Base-by-base conservation (phyloP, 108 stramenopile genomes). In the Cyclotella cryptica region DNA sequence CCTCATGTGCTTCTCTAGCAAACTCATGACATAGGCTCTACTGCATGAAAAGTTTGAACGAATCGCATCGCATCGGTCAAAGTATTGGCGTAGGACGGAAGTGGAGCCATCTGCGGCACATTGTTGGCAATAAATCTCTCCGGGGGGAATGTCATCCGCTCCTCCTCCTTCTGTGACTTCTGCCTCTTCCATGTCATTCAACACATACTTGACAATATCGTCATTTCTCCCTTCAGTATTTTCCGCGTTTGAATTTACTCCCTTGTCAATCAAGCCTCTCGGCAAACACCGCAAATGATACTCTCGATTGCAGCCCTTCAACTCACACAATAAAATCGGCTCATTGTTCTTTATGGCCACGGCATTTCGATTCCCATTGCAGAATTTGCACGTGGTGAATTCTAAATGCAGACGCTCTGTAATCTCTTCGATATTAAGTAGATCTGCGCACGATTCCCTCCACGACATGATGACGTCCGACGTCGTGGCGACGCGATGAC, bases 271-370 rank as follows among this genome's bases (percentile, higher is more conserved):
- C 17, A 78, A 55, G 3, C 43, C 41, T 22, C 51, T 49, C 26
- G 52, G 69, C 40, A 87, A 84, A 66, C 92, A 93, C 10, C 52
- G 26, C 63, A 90, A 59, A 73, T 93, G 92, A 73, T 86, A 90
- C 66, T 93, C 83, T n/a, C 73, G 47, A 65, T 84, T 80, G 57
- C 83, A 84, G 10, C 83, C 83, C 66, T 68, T 82, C 55, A 65
- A 63, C n/a, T 84, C 83, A 53, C 83, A 84, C 43, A 84, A 43
- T 43, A 84, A 60, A 40, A 84, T 72, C 19, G 79, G 78, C 30
- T 84, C 83, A 51, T 84, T 68, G 18, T 64, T 66, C 17, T 63
- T 10, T 21, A 51, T 53, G 15, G 82, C 82, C 18, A 61, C 21
- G 0, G 73, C 28, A 46, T 83, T 60, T 12, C 78, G 78, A 22